phyloP scores from a whole-genome alignment of 1,284 basidiomycete species.

The Malassezia obtusa region DNA sequence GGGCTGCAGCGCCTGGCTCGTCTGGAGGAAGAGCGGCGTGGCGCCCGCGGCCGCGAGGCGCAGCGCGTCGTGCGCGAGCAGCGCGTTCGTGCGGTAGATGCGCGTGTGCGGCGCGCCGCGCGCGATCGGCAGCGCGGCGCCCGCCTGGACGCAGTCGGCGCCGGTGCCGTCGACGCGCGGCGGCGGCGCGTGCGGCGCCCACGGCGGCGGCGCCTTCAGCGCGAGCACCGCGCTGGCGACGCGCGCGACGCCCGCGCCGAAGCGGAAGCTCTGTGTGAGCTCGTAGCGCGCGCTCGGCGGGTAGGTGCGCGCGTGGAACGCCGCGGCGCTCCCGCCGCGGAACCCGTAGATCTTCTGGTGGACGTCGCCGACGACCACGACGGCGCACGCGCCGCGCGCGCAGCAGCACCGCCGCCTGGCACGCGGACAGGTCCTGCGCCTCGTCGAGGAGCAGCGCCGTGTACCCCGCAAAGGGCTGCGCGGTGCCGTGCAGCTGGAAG shows the following conservation, averaged over 20 bases:
- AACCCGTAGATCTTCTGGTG: constrained; percentile 45
- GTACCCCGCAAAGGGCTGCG: constrained; percentile 25
- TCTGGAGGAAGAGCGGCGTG: constrained; percentile 33
- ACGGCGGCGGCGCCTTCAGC: constrained; percentile 28
- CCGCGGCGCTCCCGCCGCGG: constrained; percentile 32
- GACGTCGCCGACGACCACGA: constrained; percentile 39
- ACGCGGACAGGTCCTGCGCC: constrained; percentile 39
- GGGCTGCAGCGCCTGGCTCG: constrained; percentile 26
- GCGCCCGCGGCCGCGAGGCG: constrained; percentile 20
- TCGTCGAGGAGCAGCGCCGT: constrained; percentile 37
- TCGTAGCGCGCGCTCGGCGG: constrained; percentile 27
- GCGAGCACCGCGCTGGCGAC: constrained; percentile 29
- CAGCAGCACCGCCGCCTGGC: constrained; percentile 32
- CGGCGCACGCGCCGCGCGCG: constrained; percentile 29
- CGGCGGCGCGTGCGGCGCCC: constrained; percentile 19
- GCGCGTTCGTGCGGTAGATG: constrained; percentile 34
- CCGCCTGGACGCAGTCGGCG: constrained; percentile 18
- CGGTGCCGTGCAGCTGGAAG: constrained; percentile 27
- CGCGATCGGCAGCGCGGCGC: background rate
- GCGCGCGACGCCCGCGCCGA: constrained; percentile 30
- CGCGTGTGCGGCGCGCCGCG: constrained; percentile 21
- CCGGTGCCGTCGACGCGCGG: constrained; percentile 22
- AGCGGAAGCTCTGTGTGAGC: constrained; percentile 39
- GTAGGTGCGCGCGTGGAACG: constrained; percentile 34
- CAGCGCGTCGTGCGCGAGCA: constrained; percentile 32